These are phyloP conservation scores for Candida rishiriensis DNA, from an alignment of 805 yeast species.

Conservation along the genomic window DNA sequence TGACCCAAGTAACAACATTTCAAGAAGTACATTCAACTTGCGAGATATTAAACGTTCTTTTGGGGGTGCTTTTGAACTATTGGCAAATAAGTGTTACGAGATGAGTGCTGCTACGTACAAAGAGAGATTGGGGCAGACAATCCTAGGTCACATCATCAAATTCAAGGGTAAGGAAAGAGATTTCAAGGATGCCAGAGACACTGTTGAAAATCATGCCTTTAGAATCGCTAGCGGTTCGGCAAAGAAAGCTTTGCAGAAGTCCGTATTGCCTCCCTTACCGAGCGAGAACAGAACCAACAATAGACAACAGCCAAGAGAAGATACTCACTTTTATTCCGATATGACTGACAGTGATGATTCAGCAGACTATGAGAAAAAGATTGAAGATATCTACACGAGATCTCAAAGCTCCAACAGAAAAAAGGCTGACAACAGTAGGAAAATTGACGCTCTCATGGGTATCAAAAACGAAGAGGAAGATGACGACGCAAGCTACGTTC, in stretches of 20 bases:
- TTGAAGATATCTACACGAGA: slow-evolving; percentile 12
- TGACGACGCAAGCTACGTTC: slow-evolving; percentile 8
- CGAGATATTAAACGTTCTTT: slow-evolving; percentile 79
- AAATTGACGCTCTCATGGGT: slow-evolving; percentile 24
- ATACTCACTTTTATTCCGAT: slow-evolving; percentile 31
- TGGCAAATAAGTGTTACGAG: slow-evolving; percentile 71
- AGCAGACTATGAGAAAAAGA: slow-evolving; percentile 13
- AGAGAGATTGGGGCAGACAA: slow-evolving; percentile 63
- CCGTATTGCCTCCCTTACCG: slow-evolving; percentile 29
- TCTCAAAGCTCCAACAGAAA: slow-evolving; percentile 13
- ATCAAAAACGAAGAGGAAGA: slow-evolving; percentile 16
- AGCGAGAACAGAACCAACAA: slow-evolving; percentile 34
- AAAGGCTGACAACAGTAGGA: slow-evolving; percentile 2
- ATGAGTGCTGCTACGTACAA: slow-evolving; percentile 62
- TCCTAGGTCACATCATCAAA: slow-evolving; percentile 74
- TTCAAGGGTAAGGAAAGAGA: slow-evolving; percentile 72
- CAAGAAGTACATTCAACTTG: slow-evolving; percentile 79
- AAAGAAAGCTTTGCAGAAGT: slow-evolving; percentile 1
- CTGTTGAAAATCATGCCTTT: slow-evolving; percentile 58
- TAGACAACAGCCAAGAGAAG: slow-evolving; percentile 29
- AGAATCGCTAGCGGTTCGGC: slow-evolving; percentile 23
- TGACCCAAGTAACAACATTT: slow-evolving; percentile 76
- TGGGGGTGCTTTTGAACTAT: slow-evolving; percentile 78
- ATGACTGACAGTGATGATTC: slow-evolving; percentile 26
- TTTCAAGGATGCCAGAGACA: slow-evolving; percentile 67